phyloP scores from a whole-genome alignment of 352 stramenopile species.

The Globisporangium heterothallicum region DNA sequence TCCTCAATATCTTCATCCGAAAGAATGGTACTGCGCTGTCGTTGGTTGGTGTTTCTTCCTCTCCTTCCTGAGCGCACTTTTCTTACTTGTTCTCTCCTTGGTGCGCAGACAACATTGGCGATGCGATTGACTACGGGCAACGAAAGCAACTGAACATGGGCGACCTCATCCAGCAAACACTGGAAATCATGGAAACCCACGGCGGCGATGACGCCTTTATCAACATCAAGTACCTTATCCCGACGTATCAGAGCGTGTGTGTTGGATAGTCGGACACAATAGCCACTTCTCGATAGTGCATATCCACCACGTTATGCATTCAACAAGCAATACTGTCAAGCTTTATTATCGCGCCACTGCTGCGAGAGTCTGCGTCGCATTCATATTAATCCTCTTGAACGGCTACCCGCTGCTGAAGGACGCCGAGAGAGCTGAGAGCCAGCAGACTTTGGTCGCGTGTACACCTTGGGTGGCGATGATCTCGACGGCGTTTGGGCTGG shows the following conservation, averaged over 20 bases:
- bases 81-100: not conserved
- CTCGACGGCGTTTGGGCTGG: not conserved
- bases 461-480: not conserved
- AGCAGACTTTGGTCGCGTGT: slow-evolving; percentile 24
- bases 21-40: slow-evolving; percentile 80
- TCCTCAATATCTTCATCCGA: slow-evolving; percentile 97
- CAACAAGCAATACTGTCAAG: slow-evolving; percentile 8
- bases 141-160: slow-evolving; percentile 93
- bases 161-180: slow-evolving; percentile 95
- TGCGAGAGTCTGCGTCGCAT: no score
- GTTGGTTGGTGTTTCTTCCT: not conserved
- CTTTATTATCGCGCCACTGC: not conserved
- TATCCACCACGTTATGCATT: slow-evolving; percentile 1
- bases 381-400: not conserved
- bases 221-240: slow-evolving; percentile 98
- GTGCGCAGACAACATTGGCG: slow-evolving; percentile 90
- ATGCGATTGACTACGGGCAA: slow-evolving; percentile 95
- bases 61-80: not conserved
- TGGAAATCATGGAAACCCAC: slow-evolving; percentile 95
- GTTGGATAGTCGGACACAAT: slow-evolving; percentile 32
- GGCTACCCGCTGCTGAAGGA: not conserved
- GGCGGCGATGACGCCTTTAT: slow-evolving; percentile 97
- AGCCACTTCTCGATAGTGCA: slow-evolving; percentile 2
- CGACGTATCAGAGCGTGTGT: slow-evolving; percentile 93
- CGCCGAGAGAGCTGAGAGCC: slow-evolving; percentile 3